Evolutionary conservation across 345 rosid genomes (phyloP).

Genomic region (Boechera stricta): DNA sequence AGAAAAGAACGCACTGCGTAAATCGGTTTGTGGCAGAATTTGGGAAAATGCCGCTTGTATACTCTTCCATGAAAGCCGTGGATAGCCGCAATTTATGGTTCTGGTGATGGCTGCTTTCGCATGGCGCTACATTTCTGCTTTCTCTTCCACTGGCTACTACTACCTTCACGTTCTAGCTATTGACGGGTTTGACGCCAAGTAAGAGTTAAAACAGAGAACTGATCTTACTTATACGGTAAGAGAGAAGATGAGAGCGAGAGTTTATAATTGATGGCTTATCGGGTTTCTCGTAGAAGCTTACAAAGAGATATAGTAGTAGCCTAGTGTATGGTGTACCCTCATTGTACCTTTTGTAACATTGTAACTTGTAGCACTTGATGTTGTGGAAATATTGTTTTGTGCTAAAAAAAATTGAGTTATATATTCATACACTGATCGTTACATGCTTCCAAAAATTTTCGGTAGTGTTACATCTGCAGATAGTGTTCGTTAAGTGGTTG

Average conservation of each 20-base stretch:
- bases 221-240: not conserved
- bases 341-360: conserved; percentile 35
- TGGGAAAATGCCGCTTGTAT: conserved; percentile 82
- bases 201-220: not conserved
- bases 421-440: conserved; percentile 20
- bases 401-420: conserved; percentile 14
- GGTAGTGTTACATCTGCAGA: conserved; percentile 22
- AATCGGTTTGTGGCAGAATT: conserved; percentile 79
- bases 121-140: conserved; percentile 23
- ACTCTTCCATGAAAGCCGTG: conserved; percentile 74
- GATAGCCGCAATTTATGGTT: conserved; percentile 80
- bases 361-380: conserved; percentile 6
- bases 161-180: conserved; percentile 37
- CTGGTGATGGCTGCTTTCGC: conserved; percentile 60
- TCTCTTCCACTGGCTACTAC: conserved; percentile 36
- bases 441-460: conserved; percentile 24
- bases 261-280: not conserved
- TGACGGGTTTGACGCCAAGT: not conserved
- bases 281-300: conserved; percentile 18
- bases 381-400: not conserved
- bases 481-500: conserved; percentile 1
- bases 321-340: conserved; percentile 29
- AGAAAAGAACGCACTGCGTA: conserved; percentile 73
- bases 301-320: conserved; percentile 9
- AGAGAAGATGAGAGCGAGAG: not conserved